These are phyloP conservation scores for Fusarium oligoseptatum DNA, from an alignment of 2,329 filamentous ascomycete genomes.

Conservation along the genomic window DNA sequence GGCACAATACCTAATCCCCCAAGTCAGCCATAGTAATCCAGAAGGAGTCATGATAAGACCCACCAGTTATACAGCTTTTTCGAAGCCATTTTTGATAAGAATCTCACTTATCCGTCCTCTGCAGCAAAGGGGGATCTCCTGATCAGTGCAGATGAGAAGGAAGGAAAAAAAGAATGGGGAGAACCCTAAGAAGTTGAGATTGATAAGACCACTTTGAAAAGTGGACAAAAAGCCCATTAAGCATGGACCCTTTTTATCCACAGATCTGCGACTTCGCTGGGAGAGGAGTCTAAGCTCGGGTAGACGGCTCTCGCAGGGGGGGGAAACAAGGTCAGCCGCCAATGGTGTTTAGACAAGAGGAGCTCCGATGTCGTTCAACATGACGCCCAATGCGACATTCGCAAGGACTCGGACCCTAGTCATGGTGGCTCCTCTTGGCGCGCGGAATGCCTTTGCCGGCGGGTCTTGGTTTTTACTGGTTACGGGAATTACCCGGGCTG, in stretches of 20 bases:
- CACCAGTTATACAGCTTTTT: conserved; percentile 13
- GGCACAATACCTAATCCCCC: conserved; percentile 3
- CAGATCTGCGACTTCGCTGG: conserved; percentile 2
- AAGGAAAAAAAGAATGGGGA: neutral
- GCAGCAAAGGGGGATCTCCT: neutral
- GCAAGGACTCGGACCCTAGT: neutral
- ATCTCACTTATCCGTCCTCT: too few species aligned
- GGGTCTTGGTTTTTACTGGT: neutral
- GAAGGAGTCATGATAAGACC: neutral
- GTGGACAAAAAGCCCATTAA: neutral
- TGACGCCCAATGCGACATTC: neutral
- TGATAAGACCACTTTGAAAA: neutral
- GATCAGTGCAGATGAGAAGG: neutral
- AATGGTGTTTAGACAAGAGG: neutral
- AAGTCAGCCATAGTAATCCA: neutral
- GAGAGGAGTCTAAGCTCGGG: neutral
- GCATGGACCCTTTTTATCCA: conserved; percentile 10
- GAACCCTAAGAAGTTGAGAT: neutral
- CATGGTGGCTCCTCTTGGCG: neutral
- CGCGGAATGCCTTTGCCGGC: neutral
- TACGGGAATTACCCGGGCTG: neutral
- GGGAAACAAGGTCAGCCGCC: neutral
- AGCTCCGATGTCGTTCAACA: conserved; percentile 1
- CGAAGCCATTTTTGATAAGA: conserved; percentile 6
- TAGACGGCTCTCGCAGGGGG: neutral